These are phyloP conservation scores for Ligustrum vulgare DNA, from an alignment of 257 asterid genomes.

Conservation along the genomic window DNA sequence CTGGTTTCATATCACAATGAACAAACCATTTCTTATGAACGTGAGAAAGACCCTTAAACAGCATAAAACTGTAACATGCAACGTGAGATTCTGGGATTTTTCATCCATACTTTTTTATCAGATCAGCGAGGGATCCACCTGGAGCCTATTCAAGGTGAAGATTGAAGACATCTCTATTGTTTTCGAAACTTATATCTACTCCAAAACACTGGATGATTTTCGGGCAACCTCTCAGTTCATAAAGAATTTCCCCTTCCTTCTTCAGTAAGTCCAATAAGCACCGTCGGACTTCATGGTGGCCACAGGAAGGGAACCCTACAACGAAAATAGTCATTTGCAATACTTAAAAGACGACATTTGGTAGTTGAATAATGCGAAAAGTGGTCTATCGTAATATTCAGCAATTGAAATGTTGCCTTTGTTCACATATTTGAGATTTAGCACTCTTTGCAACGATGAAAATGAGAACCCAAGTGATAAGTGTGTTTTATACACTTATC, in stretches of 20 bases:
- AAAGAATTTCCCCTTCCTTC: neutral
- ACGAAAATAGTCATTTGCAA: too few species aligned
- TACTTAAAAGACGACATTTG: too few species aligned
- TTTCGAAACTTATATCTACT: neutral
- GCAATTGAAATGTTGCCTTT: too few species aligned
- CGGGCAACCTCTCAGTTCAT: neutral
- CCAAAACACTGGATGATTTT: conserved; percentile 7
- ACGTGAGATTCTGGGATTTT: conserved; percentile 5
- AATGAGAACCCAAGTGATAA: too few species aligned
- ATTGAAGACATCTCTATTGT: neutral
- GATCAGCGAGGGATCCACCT: neutral
- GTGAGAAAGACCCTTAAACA: neutral
- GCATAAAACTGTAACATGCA: neutral
- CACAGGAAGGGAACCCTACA: neutral
- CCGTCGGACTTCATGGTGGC: neutral
- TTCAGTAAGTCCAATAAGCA: too few species aligned
- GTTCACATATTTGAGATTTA: too few species aligned
- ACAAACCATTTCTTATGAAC: conserved; percentile 11
- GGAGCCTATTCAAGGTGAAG: conserved; percentile 16
- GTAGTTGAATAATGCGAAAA: too few species aligned
- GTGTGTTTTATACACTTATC: too few species aligned
- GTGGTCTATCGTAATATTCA: too few species aligned
- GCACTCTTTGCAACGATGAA: too few species aligned
- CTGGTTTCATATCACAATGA: conserved; percentile 24
- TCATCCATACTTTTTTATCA: neutral